Percentiles rank a stretch among this genome's conserved stretches.
These are phyloP conservation scores for Cryptosporidium ryanae DNA, from an alignment of 169 alveolate genomes.

Conservation along the genomic window DNA sequence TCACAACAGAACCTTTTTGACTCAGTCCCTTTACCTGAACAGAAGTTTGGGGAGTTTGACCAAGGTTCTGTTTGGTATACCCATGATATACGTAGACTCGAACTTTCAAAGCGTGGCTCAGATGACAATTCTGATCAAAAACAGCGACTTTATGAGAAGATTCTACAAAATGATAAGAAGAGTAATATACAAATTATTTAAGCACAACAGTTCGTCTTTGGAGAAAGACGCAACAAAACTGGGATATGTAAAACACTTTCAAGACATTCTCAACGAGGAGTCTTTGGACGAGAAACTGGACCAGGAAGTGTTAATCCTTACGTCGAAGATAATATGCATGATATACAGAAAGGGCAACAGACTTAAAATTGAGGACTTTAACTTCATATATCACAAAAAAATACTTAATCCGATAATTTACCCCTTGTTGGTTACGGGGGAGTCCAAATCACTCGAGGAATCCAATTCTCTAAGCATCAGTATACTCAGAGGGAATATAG, in stretches of 20 bases:
- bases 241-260: background rate
- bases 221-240: background rate
- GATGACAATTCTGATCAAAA: conserved; percentile 18
- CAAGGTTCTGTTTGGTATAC: conserved; percentile 44
- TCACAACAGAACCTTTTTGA: conserved; percentile 41
- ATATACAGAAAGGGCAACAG: conserved; percentile 8
- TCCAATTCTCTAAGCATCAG: conserved; percentile 66
- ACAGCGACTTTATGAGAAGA: conserved; percentile 38
- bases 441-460: conserved; percentile 37
- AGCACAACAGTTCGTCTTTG: background rate
- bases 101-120: conserved; percentile 39
- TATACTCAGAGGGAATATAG: conserved; percentile 46
- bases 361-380: background rate
- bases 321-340: conserved; percentile 46
- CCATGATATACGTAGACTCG: conserved; percentile 9
- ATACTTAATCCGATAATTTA: conserved; percentile 33
- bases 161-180: conserved; percentile 34
- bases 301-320: conserved; percentile 24
- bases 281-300: conserved; percentile 1
- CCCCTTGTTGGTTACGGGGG: conserved; percentile 64
- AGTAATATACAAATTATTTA: background rate
- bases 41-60: conserved; percentile 51
- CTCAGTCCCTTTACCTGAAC: conserved; percentile 29
- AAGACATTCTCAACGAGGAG: background rate
- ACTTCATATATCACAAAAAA: background rate